phyloP scores from a whole-genome alignment of 768 basidiomycete species.

The Tubosaeta sp. region DNA sequence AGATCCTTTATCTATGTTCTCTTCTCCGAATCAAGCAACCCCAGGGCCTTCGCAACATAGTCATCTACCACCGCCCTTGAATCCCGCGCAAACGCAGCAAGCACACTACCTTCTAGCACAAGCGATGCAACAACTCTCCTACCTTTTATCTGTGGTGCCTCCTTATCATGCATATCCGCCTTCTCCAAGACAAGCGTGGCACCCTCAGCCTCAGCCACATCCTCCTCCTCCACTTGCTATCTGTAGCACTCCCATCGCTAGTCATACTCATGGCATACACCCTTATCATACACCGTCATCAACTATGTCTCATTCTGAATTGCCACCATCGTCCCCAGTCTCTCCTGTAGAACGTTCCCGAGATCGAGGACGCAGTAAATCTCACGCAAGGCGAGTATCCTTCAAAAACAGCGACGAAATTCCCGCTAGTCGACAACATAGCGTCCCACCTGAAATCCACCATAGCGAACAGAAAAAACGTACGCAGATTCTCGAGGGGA shows the following conservation, averaged over 20 bases:
- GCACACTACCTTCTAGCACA: constrained; percentile 36
- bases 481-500: constrained; percentile 6
- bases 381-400: constrained; percentile 53
- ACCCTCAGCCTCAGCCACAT: not conserved
- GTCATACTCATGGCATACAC: constrained; percentile 17
- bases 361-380: constrained; percentile 44
- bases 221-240: constrained; percentile 3
- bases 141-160: constrained; percentile 32
- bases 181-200: constrained; percentile 24
- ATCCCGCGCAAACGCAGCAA: constrained; percentile 33
- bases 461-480: constrained; percentile 4
- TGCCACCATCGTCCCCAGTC: constrained; percentile 53
- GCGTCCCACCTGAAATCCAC: constrained; percentile 2
- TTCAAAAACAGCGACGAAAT: constrained; percentile 38
- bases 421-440: constrained; percentile 2
- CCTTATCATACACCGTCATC: constrained; percentile 33
- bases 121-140: constrained; percentile 40
- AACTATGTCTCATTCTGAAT: constrained; percentile 40
- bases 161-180: constrained; percentile 17
- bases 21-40: constrained; percentile 13
- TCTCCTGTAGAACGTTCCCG: constrained; percentile 37
- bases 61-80: constrained; percentile 27
- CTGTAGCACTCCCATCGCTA: constrained; percentile 7
- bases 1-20: constrained; percentile 12
- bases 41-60: constrained; percentile 20